phyloP scores from a whole-genome alignment of 2,329 filamentous ascomycete genomes.

The Periconia sp. region DNA sequence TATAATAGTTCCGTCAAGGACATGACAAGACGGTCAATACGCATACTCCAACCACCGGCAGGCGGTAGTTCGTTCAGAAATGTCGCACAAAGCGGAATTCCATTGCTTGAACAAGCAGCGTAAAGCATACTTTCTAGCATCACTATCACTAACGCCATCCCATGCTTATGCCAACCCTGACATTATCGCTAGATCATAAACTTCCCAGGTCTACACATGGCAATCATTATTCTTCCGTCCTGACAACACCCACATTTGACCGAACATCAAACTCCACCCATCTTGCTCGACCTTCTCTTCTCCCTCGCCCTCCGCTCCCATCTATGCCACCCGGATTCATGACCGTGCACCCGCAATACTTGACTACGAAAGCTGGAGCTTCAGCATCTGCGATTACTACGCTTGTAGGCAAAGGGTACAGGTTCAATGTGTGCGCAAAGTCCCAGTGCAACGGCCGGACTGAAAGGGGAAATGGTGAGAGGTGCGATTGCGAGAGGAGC shows the following conservation, averaged over 20 bases:
- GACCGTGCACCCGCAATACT: conserved; percentile 94
- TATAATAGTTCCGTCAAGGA: conserved; percentile 90
- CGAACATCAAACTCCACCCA: conserved; percentile 82
- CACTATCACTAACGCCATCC: too few relatives aligned
- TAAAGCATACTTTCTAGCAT: too few relatives aligned
- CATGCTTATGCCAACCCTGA: too few relatives aligned
- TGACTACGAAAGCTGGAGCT: conserved; percentile 81
- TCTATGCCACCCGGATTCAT: conserved; percentile 88
- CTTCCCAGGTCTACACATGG: too few relatives aligned
- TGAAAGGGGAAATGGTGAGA: conserved; percentile 84
- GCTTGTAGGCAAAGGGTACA: conserved; percentile 88
- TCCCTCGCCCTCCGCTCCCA: conserved; percentile 62
- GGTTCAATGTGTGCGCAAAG: conserved; percentile 73
- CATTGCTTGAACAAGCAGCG: too few relatives aligned
- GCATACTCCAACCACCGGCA: conserved; percentile 95
- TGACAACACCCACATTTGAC: conserved; percentile 31
- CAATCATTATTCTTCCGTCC: conserved; percentile 25
- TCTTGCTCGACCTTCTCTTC: conserved; percentile 68
- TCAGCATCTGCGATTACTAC: conserved; percentile 84
- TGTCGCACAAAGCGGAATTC: too few relatives aligned
- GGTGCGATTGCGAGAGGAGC: conserved; percentile 84
- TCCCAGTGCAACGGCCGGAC: conserved; percentile 90
- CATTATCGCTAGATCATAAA: too few relatives aligned
- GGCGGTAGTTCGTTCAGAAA: too few relatives aligned
- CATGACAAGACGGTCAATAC: conserved; percentile 78